phyloP scores from a whole-genome alignment of 164 flowering plant species.

The Vitis amurensis region DNA sequence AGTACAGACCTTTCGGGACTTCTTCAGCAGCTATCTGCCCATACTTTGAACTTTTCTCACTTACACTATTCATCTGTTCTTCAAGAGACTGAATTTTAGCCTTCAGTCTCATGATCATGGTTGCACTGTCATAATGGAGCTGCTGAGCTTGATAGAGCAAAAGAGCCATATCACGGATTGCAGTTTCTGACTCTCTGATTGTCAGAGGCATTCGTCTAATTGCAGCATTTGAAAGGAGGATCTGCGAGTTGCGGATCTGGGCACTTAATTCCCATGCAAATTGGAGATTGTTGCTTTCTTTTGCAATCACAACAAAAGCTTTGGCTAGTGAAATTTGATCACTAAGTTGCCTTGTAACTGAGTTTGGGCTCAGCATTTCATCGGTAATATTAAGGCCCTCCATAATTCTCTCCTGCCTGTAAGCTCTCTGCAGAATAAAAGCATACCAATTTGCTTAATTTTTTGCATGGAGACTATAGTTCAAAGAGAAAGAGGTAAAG shows the following conservation, averaged over 20 bases:
- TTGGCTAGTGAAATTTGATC: slow-evolving; percentile 87
- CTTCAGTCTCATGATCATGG: slow-evolving; percentile 78
- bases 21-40: slow-evolving; percentile 92
- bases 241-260: slow-evolving; percentile 78
- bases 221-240: slow-evolving; percentile 79
- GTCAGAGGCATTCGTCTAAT: slow-evolving; percentile 60
- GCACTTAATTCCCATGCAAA: slow-evolving; percentile 91
- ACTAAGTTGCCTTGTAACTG: slow-evolving; percentile 63
- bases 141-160: slow-evolving; percentile 78
- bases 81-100: slow-evolving; percentile 73
- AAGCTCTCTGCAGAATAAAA: slow-evolving; percentile 39
- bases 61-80: slow-evolving; percentile 59
- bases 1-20: slow-evolving; percentile 79
- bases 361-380: slow-evolving; percentile 74
- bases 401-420: slow-evolving; percentile 37
- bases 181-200: slow-evolving; percentile 58
- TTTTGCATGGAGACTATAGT: not conserved
- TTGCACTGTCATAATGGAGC: slow-evolving; percentile 76
- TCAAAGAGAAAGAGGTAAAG: not conserved
- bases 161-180: slow-evolving; percentile 73
- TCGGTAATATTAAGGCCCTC: slow-evolving; percentile 75
- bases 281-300: slow-evolving; percentile 83
- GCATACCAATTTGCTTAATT: not conserved
- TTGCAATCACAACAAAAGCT: slow-evolving; percentile 74
- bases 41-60: slow-evolving; percentile 67